phyloP scores from a whole-genome alignment of 2,329 filamentous ascomycete species.

The Diplodia scrobiculata region DNA sequence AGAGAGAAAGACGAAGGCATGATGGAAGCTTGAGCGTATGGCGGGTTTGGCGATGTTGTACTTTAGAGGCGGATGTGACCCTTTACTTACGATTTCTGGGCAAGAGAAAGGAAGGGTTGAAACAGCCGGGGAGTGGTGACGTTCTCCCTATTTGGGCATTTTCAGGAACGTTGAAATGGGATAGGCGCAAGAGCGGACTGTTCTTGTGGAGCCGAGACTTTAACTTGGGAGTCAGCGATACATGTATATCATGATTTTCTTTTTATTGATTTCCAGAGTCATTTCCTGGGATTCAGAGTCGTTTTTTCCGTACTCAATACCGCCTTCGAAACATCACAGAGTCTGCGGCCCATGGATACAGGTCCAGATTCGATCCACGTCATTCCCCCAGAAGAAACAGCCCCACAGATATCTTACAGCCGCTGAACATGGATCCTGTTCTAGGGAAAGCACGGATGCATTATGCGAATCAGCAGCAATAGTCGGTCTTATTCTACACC shows the following conservation, averaged over 20 bases:
- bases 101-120: background rate
- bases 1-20: background rate
- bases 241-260: too few species aligned
- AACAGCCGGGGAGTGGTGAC: background rate
- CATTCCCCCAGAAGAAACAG: background rate
- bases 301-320: background rate
- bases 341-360: background rate
- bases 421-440: background rate
- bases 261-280: too few species aligned
- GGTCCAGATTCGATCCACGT: background rate
- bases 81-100: background rate
- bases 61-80: background rate
- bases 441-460: background rate
- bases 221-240: too few species aligned
- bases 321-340: background rate
- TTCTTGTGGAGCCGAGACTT: too few species aligned
- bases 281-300: too few species aligned
- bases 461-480: background rate
- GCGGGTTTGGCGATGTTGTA: background rate
- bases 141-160: too few species aligned
- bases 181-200: too few species aligned
- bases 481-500: slow-evolving; percentile 27
- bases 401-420: background rate
- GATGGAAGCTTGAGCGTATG: background rate
- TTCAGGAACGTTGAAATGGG: background rate